Evolutionary conservation across 768 basidiomycete genomes (phyloP).

Genomic region (Lactarius hatsudake): DNA sequence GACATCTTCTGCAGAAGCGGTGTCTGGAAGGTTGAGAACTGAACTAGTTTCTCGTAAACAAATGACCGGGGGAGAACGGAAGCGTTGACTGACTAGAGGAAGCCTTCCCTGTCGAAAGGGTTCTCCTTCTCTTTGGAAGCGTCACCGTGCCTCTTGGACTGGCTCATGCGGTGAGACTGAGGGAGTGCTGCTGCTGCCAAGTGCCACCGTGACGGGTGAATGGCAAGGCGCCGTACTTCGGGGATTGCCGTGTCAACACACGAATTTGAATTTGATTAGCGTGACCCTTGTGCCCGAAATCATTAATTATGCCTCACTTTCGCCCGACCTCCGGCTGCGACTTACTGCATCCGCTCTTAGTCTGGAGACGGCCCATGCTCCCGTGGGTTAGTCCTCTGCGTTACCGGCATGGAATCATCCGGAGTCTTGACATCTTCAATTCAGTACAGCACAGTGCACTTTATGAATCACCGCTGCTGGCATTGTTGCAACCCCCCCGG

Average conservation of each 20-base stretch:
- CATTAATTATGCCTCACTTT: not conserved
- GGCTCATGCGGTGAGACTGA: slow-evolving; percentile 12
- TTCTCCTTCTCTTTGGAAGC: slow-evolving; percentile 7
- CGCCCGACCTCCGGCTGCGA: too few relatives aligned
- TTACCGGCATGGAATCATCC: not conserved
- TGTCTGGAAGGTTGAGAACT: slow-evolving; percentile 65
- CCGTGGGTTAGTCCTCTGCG: not conserved
- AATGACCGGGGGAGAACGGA: not conserved
- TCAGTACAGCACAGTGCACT: not conserved
- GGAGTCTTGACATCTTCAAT: not conserved
- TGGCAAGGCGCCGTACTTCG: slow-evolving; percentile 12
- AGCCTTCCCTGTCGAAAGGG: slow-evolving; percentile 23
- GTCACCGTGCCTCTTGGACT: slow-evolving; percentile 18
- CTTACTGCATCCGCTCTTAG: too few relatives aligned
- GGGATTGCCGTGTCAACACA: slow-evolving; percentile 8
- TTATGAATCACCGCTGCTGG: not conserved
- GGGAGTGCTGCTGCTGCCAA: not conserved
- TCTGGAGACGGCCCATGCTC: not conserved
- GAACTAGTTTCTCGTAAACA: slow-evolving; percentile 40
- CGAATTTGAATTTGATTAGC: not conserved
- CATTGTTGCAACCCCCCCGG: not conserved
- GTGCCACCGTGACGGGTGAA: not conserved
- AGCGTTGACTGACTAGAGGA: slow-evolving; percentile 26
- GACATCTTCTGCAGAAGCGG: slow-evolving; percentile 66
- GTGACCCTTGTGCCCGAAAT: not conserved